phyloP scores from a whole-genome alignment of 805 yeast species.

The Suhomyces emberorum region DNA sequence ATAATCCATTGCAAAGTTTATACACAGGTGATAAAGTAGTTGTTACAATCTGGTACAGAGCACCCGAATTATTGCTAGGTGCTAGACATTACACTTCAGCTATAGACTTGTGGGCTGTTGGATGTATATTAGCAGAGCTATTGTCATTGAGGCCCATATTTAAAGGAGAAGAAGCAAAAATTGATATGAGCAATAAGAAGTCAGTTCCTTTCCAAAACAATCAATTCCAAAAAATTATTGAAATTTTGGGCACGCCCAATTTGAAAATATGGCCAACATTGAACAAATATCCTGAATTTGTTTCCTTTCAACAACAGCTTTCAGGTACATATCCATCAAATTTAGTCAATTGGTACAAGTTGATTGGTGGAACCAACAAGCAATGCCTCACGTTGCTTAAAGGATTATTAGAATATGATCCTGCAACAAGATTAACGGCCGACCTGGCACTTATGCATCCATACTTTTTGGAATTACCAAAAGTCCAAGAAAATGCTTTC shows the following conservation, averaged over 20 bases:
- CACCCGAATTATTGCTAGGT: slow-evolving; percentile 88
- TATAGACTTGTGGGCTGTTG: slow-evolving; percentile 93
- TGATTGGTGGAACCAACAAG: slow-evolving; percentile 72
- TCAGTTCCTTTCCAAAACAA: slow-evolving; percentile 91
- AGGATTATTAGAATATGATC: slow-evolving; percentile 76
- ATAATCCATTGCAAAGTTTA: slow-evolving; percentile 79
- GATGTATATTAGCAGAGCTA: slow-evolving; percentile 90
- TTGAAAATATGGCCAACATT: slow-evolving; percentile 76
- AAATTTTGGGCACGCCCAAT: slow-evolving; percentile 89
- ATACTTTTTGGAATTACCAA: slow-evolving; percentile 71
- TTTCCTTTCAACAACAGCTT: slow-evolving; percentile 44
- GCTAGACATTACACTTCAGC: slow-evolving; percentile 92
- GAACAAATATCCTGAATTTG: slow-evolving; percentile 78
- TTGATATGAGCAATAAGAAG: slow-evolving; percentile 77
- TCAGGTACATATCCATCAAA: slow-evolving; percentile 64
- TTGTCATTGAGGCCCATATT: slow-evolving; percentile 87
- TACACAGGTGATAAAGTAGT: slow-evolving; percentile 94
- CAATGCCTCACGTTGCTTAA: slow-evolving; percentile 64
- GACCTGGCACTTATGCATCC: slow-evolving; percentile 70
- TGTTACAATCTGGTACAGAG: slow-evolving; percentile 95
- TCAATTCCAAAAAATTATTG: slow-evolving; percentile 86
- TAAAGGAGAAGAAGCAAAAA: slow-evolving; percentile 96
- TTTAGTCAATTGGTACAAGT: slow-evolving; percentile 79
- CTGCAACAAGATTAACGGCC: slow-evolving; percentile 75
- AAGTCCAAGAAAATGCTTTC: slow-evolving; percentile 73